phyloP scores from a whole-genome alignment of 2,329 filamentous ascomycete species.

The Diaporthe vexans region DNA sequence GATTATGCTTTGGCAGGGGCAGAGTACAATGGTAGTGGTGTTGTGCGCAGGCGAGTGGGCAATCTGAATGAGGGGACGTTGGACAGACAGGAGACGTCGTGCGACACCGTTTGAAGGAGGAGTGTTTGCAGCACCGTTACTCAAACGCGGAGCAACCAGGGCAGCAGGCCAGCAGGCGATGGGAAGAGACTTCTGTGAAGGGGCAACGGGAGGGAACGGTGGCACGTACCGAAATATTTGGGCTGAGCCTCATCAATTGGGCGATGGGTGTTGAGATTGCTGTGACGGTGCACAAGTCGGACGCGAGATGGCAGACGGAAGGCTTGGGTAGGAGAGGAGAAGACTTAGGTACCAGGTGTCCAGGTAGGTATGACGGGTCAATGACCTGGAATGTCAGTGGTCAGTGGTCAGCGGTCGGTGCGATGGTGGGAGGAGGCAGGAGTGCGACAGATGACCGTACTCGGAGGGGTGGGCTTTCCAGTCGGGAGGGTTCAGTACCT shows the following conservation, averaged over 20 bases:
- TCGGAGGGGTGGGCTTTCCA: background rate
- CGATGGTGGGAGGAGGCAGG: background rate
- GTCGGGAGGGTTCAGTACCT: background rate
- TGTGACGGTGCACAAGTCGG: constrained; percentile 32
- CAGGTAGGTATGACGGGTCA: background rate
- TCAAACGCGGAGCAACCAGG: constrained; percentile 36
- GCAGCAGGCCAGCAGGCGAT: constrained; percentile 12
- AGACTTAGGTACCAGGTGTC: no score
- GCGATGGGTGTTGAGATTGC: constrained; percentile 7
- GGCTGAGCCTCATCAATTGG: constrained; percentile 24
- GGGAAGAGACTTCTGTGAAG: constrained; percentile 12
- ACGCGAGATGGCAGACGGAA: constrained; percentile 6
- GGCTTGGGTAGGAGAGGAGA: background rate
- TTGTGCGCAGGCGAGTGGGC: constrained; percentile 30
- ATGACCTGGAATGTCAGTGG: background rate
- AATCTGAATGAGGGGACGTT: constrained; percentile 28
- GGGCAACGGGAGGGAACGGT: constrained; percentile 12
- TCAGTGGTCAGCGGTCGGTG: constrained; percentile 3
- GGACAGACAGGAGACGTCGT: constrained; percentile 40
- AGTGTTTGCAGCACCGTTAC: constrained; percentile 41
- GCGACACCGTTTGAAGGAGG: constrained; percentile 40
- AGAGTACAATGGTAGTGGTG: constrained; percentile 19
- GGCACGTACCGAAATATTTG: constrained; percentile 33
- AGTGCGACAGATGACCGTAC: background rate
- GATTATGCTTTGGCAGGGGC: constrained; percentile 1